Base-by-base conservation (phyloP, 768 basidiomycete species). In the Hypholoma fasciculare region DNA sequence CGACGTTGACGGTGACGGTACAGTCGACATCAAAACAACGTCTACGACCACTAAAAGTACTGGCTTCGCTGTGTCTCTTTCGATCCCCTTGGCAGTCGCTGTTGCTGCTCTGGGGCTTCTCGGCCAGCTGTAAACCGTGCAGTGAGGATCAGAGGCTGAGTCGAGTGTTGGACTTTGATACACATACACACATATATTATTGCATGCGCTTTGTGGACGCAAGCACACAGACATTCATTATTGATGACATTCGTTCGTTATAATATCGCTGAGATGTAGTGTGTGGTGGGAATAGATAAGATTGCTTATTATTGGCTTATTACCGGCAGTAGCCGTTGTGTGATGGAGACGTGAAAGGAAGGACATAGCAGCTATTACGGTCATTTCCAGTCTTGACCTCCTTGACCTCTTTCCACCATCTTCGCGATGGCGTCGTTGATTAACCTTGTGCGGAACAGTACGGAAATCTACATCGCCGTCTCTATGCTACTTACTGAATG, bases 401-500 rank as follows among this genome's bases (percentile, higher is more conserved):
- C 42, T 55, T 51, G 40, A 50, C 34, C 26, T 51, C 51, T 48
- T 43, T 51, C 49, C 30, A 27, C 55, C 56, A 51, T 57, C 52
- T 47, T 49, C 59, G 56, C 47, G 56, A 79, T 80, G 78, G 61
- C 75, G 40, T 79, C 79, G 20, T 63, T 80, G 61, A 74, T 79
- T 56, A 74, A 68, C n/a, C 67, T 74, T 61, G 74, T 79, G 56
- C 73, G 73, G 60, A 74, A 73, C 67, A 80, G 79, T 79, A 63
- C 53, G 78, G 7, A 37, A n/a, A 39, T 17, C 56, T 40, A 42
- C 12, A 3, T n/a, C 16, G 37, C 43, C 46, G 12, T 17, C 39
- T 40, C 30, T 49, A 39, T 49, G 20, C 49, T 52, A 50, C 36
- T 59, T 54, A 39, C 46, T 57, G 16, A 54, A 30, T 40, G 17